phyloP scores from a whole-genome alignment of 2,329 filamentous ascomycete genomes.

The Thielaviopsis punctulata region DNA sequence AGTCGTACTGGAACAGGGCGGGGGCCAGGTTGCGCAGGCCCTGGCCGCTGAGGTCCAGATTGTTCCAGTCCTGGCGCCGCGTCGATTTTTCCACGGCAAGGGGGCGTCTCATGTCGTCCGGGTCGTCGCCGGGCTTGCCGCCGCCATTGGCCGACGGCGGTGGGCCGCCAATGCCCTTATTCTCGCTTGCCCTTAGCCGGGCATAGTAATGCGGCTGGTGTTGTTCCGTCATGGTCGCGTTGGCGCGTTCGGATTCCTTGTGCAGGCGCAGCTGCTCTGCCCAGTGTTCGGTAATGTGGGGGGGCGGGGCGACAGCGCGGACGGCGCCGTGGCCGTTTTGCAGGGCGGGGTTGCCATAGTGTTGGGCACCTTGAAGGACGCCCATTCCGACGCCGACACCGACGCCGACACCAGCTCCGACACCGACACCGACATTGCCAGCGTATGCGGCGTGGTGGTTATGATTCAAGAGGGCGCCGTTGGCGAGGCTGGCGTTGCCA shows the following conservation, averaged over 20 bases:
- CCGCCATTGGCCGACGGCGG: constrained; percentile 28
- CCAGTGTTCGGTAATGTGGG: constrained; percentile 56
- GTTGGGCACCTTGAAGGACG: constrained; percentile 5
- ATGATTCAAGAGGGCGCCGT: constrained; percentile 27
- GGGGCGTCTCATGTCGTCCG: constrained; percentile 40
- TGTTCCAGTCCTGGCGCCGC: constrained; percentile 73
- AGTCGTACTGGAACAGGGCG: constrained; percentile 71
- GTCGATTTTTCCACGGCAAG: constrained; percentile 49
- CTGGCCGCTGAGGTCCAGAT: constrained; percentile 91
- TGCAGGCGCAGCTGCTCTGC: constrained; percentile 68
- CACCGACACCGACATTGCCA: constrained; percentile 5
- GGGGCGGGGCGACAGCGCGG: constrained; percentile 29
- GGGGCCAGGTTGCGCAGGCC: constrained; percentile 68
- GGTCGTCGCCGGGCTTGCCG: constrained; percentile 34
- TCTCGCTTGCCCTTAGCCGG: constrained; percentile 50
- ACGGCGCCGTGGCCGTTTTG: constrained; percentile 38
- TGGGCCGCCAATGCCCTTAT: constrained; percentile 44
- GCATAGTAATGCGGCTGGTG: constrained; percentile 56
- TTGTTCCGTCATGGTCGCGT: constrained; percentile 52
- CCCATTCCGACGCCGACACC: too few species aligned
- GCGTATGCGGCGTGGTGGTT: constrained; percentile 10
- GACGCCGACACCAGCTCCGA: too few species aligned
- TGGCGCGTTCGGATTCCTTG: constrained; percentile 58
- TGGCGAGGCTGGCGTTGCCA: constrained; percentile 26
- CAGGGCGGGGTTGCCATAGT: constrained; percentile 18